Evolutionary conservation across 352 stramenopile genomes (phyloP).

Genomic region (Phytophthora pinifolia): DNA sequence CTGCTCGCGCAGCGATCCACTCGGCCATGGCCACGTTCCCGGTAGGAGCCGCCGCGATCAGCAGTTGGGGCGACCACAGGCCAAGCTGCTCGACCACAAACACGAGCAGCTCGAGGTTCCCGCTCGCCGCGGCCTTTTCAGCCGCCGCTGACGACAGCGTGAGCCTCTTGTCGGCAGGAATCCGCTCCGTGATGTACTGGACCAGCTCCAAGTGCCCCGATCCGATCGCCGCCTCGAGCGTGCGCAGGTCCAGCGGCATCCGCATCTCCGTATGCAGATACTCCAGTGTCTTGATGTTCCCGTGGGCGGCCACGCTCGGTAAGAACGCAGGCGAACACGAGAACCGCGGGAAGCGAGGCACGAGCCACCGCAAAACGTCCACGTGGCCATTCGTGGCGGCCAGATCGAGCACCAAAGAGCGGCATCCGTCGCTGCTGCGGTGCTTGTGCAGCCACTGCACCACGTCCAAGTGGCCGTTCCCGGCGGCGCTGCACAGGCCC

Average conservation of each 20-base stretch:
- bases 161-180: constrained; percentile 17
- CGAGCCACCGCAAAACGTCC: constrained; percentile 48
- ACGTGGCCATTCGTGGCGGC: constrained; percentile 50
- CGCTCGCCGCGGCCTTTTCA: constrained; percentile 36
- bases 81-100: constrained; percentile 33
- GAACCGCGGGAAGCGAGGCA: constrained; percentile 31
- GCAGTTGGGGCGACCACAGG: constrained; percentile 33
- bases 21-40: constrained; percentile 34
- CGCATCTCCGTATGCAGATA: constrained; percentile 35
- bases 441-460: constrained; percentile 40
- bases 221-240: constrained; percentile 35
- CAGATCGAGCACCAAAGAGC: constrained; percentile 43
- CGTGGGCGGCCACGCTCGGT: constrained; percentile 33
- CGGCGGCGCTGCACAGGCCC: constrained; percentile 37
- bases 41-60: constrained; percentile 26
- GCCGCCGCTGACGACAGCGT: constrained; percentile 10
- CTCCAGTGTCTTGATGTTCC: constrained; percentile 36
- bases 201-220: constrained; percentile 35
- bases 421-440: constrained; percentile 36
- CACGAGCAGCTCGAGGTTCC: constrained; percentile 23
- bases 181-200: constrained; percentile 28
- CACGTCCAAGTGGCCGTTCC: constrained; percentile 40
- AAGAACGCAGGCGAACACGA: constrained; percentile 37
- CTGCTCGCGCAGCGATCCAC: constrained; percentile 28
- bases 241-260: constrained; percentile 30